Conservation (phyloP, 2,329 filamentous ascomycete genomes). For the Xylaria sp. region DNA sequence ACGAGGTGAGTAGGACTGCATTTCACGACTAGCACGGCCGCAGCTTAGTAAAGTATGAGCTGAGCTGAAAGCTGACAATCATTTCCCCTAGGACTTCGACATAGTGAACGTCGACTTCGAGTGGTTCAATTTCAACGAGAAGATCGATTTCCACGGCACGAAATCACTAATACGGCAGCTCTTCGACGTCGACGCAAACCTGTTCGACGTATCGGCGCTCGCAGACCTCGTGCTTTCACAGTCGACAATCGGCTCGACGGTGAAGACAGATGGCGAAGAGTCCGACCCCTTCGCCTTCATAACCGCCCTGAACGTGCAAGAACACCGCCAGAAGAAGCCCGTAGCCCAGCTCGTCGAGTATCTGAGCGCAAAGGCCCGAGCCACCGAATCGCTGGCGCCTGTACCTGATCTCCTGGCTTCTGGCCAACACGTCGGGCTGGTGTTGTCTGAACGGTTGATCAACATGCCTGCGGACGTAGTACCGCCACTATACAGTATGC, state of each 20-base stretch:
- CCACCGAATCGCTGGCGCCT: constrained; percentile 65
- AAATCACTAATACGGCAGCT: constrained; percentile 92
- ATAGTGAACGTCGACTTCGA: constrained; percentile 97
- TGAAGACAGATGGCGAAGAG: constrained; percentile 96
- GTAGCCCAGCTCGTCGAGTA: constrained; percentile 79
- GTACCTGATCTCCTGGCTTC: constrained; percentile 68
- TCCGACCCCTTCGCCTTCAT: constrained; percentile 93
- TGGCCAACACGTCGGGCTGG: constrained; percentile 76
- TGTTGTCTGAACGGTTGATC: constrained; percentile 93
- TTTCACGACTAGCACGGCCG: neutral
- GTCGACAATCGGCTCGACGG: constrained; percentile 87
- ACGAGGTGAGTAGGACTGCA: constrained; percentile 54
- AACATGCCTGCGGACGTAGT: constrained; percentile 96
- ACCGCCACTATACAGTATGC: constrained; percentile 94
- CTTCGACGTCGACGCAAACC: constrained; percentile 84
- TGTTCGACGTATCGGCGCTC: constrained; percentile 89
- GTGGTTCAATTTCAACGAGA: constrained; percentile 94
- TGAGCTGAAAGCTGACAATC: constrained; percentile 35
- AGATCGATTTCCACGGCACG: constrained; percentile 93
- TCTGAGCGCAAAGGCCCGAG: constrained; percentile 66
- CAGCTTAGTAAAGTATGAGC: neutral
- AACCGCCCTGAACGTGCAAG: constrained; percentile 83
- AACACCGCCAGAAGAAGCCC: constrained; percentile 79
- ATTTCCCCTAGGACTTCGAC: constrained; percentile 76
- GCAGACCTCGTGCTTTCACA: constrained; percentile 89